Evolutionary conservation across 1,139 yeast species (phyloP), one percentile per base, ranked within the genome.

Genomic region (Blastobotrys indianensis): DNA sequence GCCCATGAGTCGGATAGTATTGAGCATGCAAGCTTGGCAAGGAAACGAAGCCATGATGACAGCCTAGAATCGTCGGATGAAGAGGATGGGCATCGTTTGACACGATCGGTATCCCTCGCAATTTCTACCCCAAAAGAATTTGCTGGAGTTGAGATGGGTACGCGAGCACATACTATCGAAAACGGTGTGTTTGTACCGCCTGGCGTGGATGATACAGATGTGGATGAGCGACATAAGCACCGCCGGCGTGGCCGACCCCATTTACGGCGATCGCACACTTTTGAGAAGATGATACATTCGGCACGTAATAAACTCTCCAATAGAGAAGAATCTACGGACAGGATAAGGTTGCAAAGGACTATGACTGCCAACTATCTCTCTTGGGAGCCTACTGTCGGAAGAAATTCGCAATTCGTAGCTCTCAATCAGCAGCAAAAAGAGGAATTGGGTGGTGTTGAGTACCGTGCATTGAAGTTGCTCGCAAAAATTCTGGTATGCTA

Each of bases 381-480:
- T 0, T 90, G 95, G 90, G 77, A 76, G 25, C 97, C 98, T 0
- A 87, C 88, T 0, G 76, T 94, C 41, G 98, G 97, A n/a, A 77
- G 97, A 62, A 94, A 94, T 64, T 92, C 98, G 1, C 85, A 90
- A 0, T 92, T 92, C 69, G 85, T 86, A 2, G 83, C 83, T 29
- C 67, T 92, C 47, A 80, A 85, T 2, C 87, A 81, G 28, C 83
- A 77, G 20, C 97, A 94, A 63, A 87, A 87, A 58, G 94, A 85
- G 50, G 99, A 92, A 63, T 68, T 92, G 39, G 99, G 98, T 31
- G 99, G 98, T 45, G 96, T 92, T 9, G 99, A 92, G 61, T 94
- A 92, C 61, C 76, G 97, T 42, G 88, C 98, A 0, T 75, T 85
- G 47, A 87, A 87, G 59, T 67, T 88, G 10, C 68, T 92, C 47